Evolutionary conservation across 2,329 filamentous ascomycete species (phyloP).

Genomic region (Epichloe sibirici): DNA sequence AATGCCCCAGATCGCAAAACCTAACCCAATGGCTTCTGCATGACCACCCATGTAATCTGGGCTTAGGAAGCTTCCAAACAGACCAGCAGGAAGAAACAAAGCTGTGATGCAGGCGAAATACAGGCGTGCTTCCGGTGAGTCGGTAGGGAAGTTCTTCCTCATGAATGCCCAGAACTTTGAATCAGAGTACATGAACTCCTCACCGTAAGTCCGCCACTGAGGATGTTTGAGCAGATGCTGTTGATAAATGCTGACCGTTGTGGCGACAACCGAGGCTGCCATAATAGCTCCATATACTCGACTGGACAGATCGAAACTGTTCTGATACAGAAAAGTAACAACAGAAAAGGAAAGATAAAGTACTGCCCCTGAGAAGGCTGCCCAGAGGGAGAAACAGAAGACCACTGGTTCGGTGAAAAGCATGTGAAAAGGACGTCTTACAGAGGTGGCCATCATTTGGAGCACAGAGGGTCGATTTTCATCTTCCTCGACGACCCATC

Average conservation of each 20-base stretch:
- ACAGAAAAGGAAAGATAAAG: slow-evolving; percentile 77
- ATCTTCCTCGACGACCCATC: slow-evolving; percentile 71
- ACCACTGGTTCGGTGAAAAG: slow-evolving; percentile 67
- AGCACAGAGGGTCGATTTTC: slow-evolving; percentile 58
- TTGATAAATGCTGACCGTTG: slow-evolving; percentile 57
- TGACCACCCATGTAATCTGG: slow-evolving; percentile 15
- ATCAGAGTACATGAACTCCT: slow-evolving; percentile 11
- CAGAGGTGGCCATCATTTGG: slow-evolving; percentile 60
- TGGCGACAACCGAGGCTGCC: slow-evolving; percentile 53
- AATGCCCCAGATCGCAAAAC: slow-evolving; percentile 71
- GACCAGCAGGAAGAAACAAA: slow-evolving; percentile 61
- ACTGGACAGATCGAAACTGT: slow-evolving; percentile 52
- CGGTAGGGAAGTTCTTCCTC: slow-evolving; percentile 32
- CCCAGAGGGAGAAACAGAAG: slow-evolving; percentile 83
- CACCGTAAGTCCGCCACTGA: slow-evolving; percentile 18
- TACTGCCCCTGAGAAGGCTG: slow-evolving; percentile 79
- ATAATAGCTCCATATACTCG: slow-evolving; percentile 64
- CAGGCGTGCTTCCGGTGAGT: slow-evolving; percentile 62
- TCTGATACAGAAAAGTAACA: slow-evolving; percentile 64
- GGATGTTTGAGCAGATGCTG: slow-evolving; percentile 48
- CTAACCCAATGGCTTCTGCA: slow-evolving; percentile 43
- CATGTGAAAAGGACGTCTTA: slow-evolving; percentile 67
- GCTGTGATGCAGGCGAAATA: slow-evolving; percentile 75
- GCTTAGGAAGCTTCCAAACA: slow-evolving; percentile 40
- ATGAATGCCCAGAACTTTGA: slow-evolving; percentile 33